Conservation (phyloP, 805 yeast genomes). For the Lachancea kluyveri region DNA sequence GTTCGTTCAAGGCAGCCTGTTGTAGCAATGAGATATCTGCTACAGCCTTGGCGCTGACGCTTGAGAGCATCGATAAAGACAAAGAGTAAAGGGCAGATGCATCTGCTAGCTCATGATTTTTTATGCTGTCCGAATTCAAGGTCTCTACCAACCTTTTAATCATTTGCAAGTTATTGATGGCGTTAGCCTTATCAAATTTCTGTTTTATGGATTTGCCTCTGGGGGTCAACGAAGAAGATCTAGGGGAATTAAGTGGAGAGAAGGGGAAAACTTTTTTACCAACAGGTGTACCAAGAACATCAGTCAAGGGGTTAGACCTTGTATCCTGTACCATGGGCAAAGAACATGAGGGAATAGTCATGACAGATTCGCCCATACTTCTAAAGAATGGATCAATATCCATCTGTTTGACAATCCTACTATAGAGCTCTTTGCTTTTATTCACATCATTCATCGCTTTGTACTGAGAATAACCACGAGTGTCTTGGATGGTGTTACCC, state of each 20-base stretch:
- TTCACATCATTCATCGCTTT: slow-evolving; percentile 26
- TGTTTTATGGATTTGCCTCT: slow-evolving; percentile 18
- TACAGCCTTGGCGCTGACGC: slow-evolving; percentile 7
- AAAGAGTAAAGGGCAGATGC: slow-evolving; percentile 20
- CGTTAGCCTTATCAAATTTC: slow-evolving; percentile 22
- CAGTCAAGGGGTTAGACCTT: slow-evolving; percentile 6
- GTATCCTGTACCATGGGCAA: slow-evolving; percentile 8
- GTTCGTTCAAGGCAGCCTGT: slow-evolving; percentile 15
- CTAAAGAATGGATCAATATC: slow-evolving; percentile 44
- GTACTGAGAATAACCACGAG: slow-evolving; percentile 13
- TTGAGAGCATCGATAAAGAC: slow-evolving; percentile 16
- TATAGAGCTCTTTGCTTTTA: slow-evolving; percentile 25
- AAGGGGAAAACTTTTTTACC: neutral
- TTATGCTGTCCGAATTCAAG: slow-evolving; percentile 11
- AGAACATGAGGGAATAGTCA: slow-evolving; percentile 38
- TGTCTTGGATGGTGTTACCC: slow-evolving; percentile 14
- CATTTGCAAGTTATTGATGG: slow-evolving; percentile 14
- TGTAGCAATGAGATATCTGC: slow-evolving; percentile 5
- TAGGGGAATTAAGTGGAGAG: slow-evolving; percentile 14
- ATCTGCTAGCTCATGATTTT: slow-evolving; percentile 14
- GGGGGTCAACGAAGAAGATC: slow-evolving; percentile 31
- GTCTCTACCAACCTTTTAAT: slow-evolving; percentile 14
- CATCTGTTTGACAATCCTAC: slow-evolving; percentile 28
- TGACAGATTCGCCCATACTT: slow-evolving; percentile 43
- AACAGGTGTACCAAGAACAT: slow-evolving; percentile 2